Evolutionary conservation across 495 filamentous ascomycete genomes (phyloP).

Genomic region (Aspergillus olivimuriae): DNA sequence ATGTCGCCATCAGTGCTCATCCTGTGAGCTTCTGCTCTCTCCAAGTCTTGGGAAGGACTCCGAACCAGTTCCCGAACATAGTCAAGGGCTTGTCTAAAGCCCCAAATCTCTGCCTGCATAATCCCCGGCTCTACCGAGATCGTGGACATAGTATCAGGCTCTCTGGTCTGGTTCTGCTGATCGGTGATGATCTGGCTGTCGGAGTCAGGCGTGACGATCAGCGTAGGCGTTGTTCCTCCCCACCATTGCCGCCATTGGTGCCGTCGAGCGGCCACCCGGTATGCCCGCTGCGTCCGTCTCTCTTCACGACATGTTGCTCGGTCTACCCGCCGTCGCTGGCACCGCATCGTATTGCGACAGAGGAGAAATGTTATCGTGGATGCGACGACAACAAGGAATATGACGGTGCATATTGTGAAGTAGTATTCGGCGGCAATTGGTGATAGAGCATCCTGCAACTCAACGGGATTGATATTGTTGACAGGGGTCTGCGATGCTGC

Average conservation of each 20-base stretch:
- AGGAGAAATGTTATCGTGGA: slow-evolving; percentile 24
- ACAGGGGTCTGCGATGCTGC: too few species aligned
- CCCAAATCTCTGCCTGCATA: slow-evolving; percentile 19
- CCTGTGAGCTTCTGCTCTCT: not conserved
- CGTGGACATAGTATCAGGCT: slow-evolving; percentile 12
- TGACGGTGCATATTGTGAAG: slow-evolving; percentile 15
- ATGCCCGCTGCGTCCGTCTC: slow-evolving; percentile 30
- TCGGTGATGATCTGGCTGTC: slow-evolving; percentile 6
- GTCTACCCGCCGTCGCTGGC: slow-evolving; percentile 27
- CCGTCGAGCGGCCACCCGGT: slow-evolving; percentile 33
- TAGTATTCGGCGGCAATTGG: not conserved
- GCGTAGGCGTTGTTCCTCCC: slow-evolving; percentile 14
- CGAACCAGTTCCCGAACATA: slow-evolving; percentile 20
- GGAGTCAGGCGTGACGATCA: not conserved
- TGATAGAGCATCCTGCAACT: too few species aligned
- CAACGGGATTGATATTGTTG: too few species aligned
- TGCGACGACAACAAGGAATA: slow-evolving; percentile 23
- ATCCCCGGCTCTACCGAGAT: slow-evolving; percentile 24
- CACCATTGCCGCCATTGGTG: slow-evolving; percentile 31
- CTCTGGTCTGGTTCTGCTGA: not conserved
- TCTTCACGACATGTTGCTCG: slow-evolving; percentile 32
- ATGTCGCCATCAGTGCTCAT: not conserved
- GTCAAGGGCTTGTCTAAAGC: slow-evolving; percentile 17
- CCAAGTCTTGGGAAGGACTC: not conserved
- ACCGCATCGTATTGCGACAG: slow-evolving; percentile 13